phyloP scores from a whole-genome alignment of 805 yeast species.

The Zygosaccharomyces rouxii region DNA sequence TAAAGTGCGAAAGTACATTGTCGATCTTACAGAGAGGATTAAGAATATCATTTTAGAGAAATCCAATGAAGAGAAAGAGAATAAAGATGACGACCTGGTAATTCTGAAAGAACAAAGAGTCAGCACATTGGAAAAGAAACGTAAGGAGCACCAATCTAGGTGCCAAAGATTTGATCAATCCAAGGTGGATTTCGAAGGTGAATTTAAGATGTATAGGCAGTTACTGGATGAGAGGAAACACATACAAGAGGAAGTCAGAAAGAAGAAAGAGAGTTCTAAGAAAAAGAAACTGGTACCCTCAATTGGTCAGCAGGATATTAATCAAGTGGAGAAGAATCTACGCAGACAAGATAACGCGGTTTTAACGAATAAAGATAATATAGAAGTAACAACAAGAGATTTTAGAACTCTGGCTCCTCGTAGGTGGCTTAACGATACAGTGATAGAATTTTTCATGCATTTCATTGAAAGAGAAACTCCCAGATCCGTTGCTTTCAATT shows the following conservation, averaged over 20 bases:
- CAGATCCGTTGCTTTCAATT: conserved; percentile 67
- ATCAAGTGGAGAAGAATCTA: conserved; percentile 28
- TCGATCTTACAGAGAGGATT: conserved; percentile 29
- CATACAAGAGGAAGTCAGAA: conserved; percentile 33
- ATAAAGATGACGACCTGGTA: conserved; percentile 25
- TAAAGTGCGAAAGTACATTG: conserved; percentile 20
- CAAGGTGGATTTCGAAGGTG: conserved; percentile 32
- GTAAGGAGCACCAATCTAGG: conserved; percentile 18
- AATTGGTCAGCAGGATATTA: conserved; percentile 23
- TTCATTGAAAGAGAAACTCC: conserved; percentile 34
- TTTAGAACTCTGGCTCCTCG: conserved; percentile 64
- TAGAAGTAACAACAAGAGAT: conserved; percentile 66
- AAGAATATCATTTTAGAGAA: conserved; percentile 21
- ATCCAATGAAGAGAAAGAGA: conserved; percentile 2
- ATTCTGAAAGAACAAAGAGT: conserved; percentile 29
- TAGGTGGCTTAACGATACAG: conserved; percentile 85
- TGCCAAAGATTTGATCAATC: conserved; percentile 28
- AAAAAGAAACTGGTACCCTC: conserved; percentile 26
- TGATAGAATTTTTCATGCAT: conserved; percentile 76
- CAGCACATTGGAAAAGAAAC: conserved; percentile 26
- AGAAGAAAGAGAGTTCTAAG: conserved; percentile 16
- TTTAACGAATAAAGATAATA: conserved; percentile 34
- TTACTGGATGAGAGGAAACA: conserved; percentile 42
- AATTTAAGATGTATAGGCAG: conserved; percentile 42
- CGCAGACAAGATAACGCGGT: conserved; percentile 28